Conservation (phyloP, 2,329 filamentous ascomycete genomes). For the Alternaria arbusti region DNA sequence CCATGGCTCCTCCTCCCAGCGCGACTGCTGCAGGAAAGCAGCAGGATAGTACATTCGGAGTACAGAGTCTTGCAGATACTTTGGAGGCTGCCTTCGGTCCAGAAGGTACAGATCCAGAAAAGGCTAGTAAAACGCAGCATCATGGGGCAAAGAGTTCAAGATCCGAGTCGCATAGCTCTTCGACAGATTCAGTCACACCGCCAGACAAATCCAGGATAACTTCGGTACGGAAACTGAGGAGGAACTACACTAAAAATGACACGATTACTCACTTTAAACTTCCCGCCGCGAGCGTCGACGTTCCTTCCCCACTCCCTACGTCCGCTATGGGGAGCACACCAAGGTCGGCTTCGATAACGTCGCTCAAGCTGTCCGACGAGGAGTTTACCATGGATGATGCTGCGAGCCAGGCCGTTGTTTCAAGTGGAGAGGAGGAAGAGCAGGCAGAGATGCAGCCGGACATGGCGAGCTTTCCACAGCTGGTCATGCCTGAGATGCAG, state of each 20-base stretch:
- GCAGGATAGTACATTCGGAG: conserved; percentile 60
- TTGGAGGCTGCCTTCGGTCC: conserved; percentile 52
- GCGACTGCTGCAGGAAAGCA: conserved; percentile 18
- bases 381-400: conserved; percentile 62
- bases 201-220: conserved; percentile 28
- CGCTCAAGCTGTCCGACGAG: conserved; percentile 64
- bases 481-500: conserved; percentile 97
- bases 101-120: conserved; percentile 34
- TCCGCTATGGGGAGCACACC: conserved; percentile 64
- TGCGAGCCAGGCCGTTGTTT: conserved; percentile 62
- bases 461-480: conserved; percentile 64
- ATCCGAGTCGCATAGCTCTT: conserved; percentile 30
- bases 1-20: conserved; percentile 34
- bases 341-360: conserved; percentile 65
- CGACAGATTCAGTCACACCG: conserved; percentile 22
- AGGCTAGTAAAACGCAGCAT: conserved; percentile 32
- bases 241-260: conserved; percentile 30
- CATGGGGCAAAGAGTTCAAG: conserved; percentile 38
- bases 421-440: conserved; percentile 62
- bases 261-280: conserved; percentile 34
- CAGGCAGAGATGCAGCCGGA: conserved; percentile 44
- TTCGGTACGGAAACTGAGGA: conserved; percentile 27
- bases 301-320: conserved; percentile 53
- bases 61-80: conserved; percentile 64
- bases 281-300: conserved; percentile 20